Percentiles rank a stretch among this genome's conserved stretches.
phyloP scores from a whole-genome alignment of 768 basidiomycete genomes.

The Collybia nuda region DNA sequence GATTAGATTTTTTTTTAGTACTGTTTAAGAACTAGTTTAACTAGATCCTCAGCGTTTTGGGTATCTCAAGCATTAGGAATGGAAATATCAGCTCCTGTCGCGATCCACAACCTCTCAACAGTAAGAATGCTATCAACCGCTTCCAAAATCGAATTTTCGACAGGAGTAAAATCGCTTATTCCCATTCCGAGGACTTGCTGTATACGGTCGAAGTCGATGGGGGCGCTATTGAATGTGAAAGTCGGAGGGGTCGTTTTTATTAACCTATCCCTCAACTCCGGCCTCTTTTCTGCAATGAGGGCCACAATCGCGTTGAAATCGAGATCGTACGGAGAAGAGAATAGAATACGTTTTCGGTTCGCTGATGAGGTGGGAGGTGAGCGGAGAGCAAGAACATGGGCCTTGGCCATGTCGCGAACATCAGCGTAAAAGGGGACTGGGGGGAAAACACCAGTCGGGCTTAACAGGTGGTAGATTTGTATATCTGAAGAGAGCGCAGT shows the following conservation, averaged over 20 bases:
- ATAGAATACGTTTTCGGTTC: slow-evolving; percentile 30
- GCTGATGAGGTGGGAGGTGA: slow-evolving; percentile 19
- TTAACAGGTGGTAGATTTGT: slow-evolving; percentile 25
- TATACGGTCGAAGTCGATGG: slow-evolving; percentile 24
- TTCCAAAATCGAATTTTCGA: slow-evolving; percentile 27
- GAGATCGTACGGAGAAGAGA: slow-evolving; percentile 24
- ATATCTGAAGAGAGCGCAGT: slow-evolving; percentile 22
- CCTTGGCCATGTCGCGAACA: slow-evolving; percentile 31
- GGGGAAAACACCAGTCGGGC: slow-evolving; percentile 21
- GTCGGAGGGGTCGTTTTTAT: slow-evolving; percentile 12
- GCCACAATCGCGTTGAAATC: slow-evolving; percentile 14
- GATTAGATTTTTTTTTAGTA: too few species aligned
- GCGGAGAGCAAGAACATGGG: slow-evolving; percentile 28
- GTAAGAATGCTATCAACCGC: slow-evolving; percentile 22
- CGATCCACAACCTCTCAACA: slow-evolving; percentile 17
- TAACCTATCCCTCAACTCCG: slow-evolving; percentile 26
- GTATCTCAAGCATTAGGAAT: too few species aligned
- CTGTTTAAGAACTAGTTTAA: too few species aligned
- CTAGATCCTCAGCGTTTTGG: too few species aligned
- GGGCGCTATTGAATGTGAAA: slow-evolving; percentile 15
- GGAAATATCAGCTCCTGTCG: too few species aligned
- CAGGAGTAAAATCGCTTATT: slow-evolving; percentile 22
- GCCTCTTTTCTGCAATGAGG: slow-evolving; percentile 22
- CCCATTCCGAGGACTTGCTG: slow-evolving; percentile 29
- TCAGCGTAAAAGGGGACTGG: slow-evolving; percentile 22